phyloP scores from a whole-genome alignment of 805 yeast species.

The Wickerhamomyces chaumierensis region DNA sequence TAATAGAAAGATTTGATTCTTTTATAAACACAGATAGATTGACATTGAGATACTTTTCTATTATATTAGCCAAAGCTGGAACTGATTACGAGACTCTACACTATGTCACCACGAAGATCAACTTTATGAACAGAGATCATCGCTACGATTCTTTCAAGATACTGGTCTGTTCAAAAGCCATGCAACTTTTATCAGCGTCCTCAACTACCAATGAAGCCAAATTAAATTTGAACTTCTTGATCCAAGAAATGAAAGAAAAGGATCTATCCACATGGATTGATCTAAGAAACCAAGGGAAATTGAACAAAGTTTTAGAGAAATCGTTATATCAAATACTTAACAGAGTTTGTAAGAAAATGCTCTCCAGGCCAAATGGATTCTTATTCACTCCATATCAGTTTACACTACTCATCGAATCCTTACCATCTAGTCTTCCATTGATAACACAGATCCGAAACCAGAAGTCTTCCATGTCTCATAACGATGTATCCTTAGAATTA shows the following conservation, averaged over 20 bases:
- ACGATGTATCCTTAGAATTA: not conserved
- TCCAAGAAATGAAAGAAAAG: not conserved
- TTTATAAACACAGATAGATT: not conserved
- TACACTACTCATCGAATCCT: not conserved
- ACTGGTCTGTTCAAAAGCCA: not conserved
- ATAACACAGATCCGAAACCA: not conserved
- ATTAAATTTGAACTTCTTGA: not conserved
- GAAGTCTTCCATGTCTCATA: not conserved
- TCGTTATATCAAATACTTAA: slow-evolving; percentile 1
- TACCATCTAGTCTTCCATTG: not conserved
- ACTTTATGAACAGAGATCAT: not conserved
- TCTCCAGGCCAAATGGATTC: not conserved
- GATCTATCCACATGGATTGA: not conserved
- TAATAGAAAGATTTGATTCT: not conserved
- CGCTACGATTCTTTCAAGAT: not conserved
- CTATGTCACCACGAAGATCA: not conserved
- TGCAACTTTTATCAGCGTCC: not conserved
- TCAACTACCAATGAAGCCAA: too few species aligned
- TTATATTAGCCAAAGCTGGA: not conserved
- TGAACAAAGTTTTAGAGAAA: slow-evolving; percentile 1
- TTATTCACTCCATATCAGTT: not conserved
- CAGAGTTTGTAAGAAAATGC: not conserved
- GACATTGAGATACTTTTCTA: not conserved
- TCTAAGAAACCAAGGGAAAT: not conserved
- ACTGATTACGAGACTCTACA: not conserved